These are phyloP conservation scores for Herpetospermum pedunculosum DNA, from an alignment of 306 rosid species.

Conservation along the genomic window DNA sequence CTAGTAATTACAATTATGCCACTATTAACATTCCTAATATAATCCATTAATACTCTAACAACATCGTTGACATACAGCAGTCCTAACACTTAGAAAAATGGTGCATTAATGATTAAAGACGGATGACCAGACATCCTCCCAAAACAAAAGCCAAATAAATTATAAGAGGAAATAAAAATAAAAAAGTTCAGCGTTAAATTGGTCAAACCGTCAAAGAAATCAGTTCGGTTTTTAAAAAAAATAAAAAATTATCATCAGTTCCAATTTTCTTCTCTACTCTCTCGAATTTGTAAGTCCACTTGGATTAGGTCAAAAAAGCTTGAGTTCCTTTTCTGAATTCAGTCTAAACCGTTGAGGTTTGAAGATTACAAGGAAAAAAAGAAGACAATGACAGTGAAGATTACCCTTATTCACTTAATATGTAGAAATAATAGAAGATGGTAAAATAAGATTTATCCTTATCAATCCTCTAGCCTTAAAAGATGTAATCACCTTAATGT, in stretches of 20 bases:
- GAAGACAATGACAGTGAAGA: not conserved
- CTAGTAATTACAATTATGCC: not conserved
- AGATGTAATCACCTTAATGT: constrained; percentile 64
- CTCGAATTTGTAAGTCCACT: too few species aligned
- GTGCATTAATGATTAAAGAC: too few species aligned
- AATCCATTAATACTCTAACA: not conserved
- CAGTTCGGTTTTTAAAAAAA: too few species aligned
- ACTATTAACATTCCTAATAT: not conserved
- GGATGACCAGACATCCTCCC: too few species aligned
- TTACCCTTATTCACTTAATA: not conserved
- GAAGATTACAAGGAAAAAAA: not conserved
- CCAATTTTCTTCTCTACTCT: too few species aligned
- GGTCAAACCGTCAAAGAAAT: too few species aligned
- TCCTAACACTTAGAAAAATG: not conserved
- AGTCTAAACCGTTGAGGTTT: not conserved
- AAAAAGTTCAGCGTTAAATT: too few species aligned
- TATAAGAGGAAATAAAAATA: too few species aligned
- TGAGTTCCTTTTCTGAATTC: not conserved
- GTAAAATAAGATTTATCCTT: not conserved
- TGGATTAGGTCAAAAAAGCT: not conserved
- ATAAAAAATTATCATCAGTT: too few species aligned
- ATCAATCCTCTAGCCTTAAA: not conserved
- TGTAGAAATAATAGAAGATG: not conserved
- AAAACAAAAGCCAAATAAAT: too few species aligned
- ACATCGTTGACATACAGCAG: not conserved